Percentiles rank a stretch among this genome's conserved stretches.
Conservation (phyloP, 2,329 filamentous ascomycete species). For the Incumbomyces delicatus region DNA sequence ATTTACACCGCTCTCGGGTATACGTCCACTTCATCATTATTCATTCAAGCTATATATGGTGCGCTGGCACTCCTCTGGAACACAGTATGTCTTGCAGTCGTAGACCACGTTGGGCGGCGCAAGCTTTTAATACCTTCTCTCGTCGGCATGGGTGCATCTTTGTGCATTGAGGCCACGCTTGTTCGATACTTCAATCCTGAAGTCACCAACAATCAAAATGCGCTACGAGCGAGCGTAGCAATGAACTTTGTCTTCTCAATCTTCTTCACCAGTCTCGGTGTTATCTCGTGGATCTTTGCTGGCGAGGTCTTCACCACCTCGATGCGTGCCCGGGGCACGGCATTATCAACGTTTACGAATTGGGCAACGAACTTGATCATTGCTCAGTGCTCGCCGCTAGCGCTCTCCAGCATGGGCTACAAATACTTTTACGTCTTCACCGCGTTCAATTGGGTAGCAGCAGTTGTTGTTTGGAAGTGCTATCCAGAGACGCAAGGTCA, state of each 20-base stretch:
- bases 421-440: constrained; percentile 43
- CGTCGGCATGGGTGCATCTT: constrained; percentile 33
- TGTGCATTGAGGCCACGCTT: constrained; percentile 34
- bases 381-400: constrained; percentile 40
- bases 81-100: constrained; percentile 35
- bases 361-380: constrained; percentile 41
- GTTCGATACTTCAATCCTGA: constrained; percentile 28
- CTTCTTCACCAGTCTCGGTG: constrained; percentile 35
- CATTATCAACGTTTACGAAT: constrained; percentile 37
- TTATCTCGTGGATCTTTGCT: constrained; percentile 41
- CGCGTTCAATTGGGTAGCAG: constrained; percentile 39
- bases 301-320: constrained; percentile 39
- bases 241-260: constrained; percentile 40
- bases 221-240: constrained; percentile 36
- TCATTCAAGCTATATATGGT: constrained; percentile 44
- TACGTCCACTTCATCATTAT: constrained; percentile 34
- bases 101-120: constrained; percentile 40
- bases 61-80: constrained; percentile 42
- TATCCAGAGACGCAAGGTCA: constrained; percentile 26
- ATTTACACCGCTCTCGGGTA: constrained; percentile 39
- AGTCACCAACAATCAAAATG: constrained; percentile 24
- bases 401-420: constrained; percentile 35
- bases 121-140: constrained; percentile 39
- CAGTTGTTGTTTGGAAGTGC: constrained; percentile 26
- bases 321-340: constrained; percentile 34